phyloP scores from a whole-genome alignment of 139 green algal species.

The Chlorella sp. region DNA sequence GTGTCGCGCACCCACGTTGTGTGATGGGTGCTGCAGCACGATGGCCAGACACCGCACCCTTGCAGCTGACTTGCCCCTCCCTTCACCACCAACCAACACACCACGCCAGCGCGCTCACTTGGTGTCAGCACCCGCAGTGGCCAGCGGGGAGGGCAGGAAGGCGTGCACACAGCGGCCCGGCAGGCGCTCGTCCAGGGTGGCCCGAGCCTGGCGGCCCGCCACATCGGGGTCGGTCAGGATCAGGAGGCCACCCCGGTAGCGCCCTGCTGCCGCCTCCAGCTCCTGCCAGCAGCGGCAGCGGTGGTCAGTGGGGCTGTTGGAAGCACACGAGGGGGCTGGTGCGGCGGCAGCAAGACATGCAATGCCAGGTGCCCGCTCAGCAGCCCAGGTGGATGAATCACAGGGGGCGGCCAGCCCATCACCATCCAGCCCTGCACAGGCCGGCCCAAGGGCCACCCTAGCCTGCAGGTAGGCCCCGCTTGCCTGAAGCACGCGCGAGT shows the following conservation, averaged over 20 bases:
- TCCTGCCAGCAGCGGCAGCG: not conserved
- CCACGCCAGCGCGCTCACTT: not conserved
- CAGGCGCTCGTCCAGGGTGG: conserved; percentile 36
- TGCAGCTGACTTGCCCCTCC: too few relatives aligned
- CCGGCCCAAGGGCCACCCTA: too few relatives aligned
- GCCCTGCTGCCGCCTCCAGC: not conserved
- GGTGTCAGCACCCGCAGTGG: not conserved
- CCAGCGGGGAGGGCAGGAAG: conserved; percentile 46
- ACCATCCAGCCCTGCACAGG: not conserved
- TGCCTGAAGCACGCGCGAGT: not conserved
- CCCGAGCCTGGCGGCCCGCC: conserved; percentile 51
- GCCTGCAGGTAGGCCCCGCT: not conserved
- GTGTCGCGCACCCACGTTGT: not conserved
- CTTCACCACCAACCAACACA: not conserved
- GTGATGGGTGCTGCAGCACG: not conserved
- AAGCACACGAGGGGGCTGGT: too few relatives aligned
- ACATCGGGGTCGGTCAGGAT: conserved; percentile 59
- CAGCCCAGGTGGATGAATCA: not conserved
- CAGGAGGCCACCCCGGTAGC: conserved; percentile 24
- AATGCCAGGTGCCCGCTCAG: too few relatives aligned
- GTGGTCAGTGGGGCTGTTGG: too few relatives aligned
- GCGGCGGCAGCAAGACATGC: too few relatives aligned
- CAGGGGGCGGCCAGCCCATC: not conserved
- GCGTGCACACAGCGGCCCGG: conserved; percentile 43
- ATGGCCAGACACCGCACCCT: too few relatives aligned